Evolutionary conservation across 2,329 filamentous ascomycete species (phyloP).

Genomic region (Geosmithia putterillii): DNA sequence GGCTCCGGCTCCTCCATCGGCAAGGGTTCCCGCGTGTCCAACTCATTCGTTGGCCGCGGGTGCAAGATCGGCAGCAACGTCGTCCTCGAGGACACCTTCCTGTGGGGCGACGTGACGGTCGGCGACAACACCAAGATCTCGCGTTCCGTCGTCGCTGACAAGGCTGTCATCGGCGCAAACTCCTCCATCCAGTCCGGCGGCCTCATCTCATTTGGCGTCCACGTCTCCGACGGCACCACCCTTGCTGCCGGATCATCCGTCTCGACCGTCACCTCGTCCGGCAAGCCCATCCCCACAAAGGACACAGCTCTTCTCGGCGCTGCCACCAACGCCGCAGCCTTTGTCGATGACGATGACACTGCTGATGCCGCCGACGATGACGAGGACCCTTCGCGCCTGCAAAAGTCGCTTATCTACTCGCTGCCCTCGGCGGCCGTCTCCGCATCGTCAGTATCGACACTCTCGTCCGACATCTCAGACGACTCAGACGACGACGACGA

Average conservation of each 20-base stretch:
- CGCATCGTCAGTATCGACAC: slow-evolving; percentile 41
- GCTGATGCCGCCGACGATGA: slow-evolving; percentile 39
- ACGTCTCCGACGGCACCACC: slow-evolving; percentile 49
- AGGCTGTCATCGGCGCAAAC: slow-evolving; percentile 57
- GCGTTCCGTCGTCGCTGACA: slow-evolving; percentile 65
- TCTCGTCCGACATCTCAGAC: slow-evolving; percentile 53
- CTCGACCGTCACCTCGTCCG: slow-evolving; percentile 21
- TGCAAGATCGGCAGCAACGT: slow-evolving; percentile 84
- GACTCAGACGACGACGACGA: slow-evolving; percentile 57
- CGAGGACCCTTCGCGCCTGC: slow-evolving; percentile 36
- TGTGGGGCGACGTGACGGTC: slow-evolving; percentile 78
- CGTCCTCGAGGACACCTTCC: slow-evolving; percentile 62
- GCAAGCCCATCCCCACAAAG: slow-evolving; percentile 19
- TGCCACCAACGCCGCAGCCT: slow-evolving; percentile 36
- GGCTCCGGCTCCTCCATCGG: slow-evolving; percentile 68
- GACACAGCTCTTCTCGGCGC: slow-evolving; percentile 35
- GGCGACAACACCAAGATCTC: slow-evolving; percentile 61
- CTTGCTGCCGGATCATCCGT: slow-evolving; percentile 22
- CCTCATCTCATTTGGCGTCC: slow-evolving; percentile 69
- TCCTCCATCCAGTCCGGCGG: slow-evolving; percentile 60
- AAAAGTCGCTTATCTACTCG: slow-evolving; percentile 43
- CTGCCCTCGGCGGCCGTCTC: slow-evolving; percentile 40
- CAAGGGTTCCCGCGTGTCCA: slow-evolving; percentile 54
- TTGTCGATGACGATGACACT: slow-evolving; percentile 33
- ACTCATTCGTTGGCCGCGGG: slow-evolving; percentile 70